These are phyloP conservation scores for Russula sp. DNA, from an alignment of 768 basidiomycete genomes.

Conservation along the genomic window DNA sequence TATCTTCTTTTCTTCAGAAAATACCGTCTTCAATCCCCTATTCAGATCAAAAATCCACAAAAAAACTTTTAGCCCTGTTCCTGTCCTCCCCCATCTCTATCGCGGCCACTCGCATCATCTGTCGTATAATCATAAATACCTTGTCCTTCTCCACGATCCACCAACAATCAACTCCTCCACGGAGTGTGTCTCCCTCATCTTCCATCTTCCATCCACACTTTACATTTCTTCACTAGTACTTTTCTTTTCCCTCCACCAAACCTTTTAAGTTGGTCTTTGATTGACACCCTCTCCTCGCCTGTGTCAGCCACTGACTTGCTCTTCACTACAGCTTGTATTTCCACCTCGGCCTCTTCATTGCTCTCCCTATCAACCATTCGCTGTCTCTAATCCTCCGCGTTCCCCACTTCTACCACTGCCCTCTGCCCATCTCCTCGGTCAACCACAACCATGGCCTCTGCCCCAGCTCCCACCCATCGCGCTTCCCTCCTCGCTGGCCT, in stretches of 20 bases:
- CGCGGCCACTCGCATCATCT: slow-evolving; percentile 18
- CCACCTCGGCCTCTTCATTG: slow-evolving; percentile 23
- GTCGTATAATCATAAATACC: slow-evolving; percentile 11
- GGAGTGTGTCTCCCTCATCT: slow-evolving; percentile 10
- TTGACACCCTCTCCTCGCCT: background rate
- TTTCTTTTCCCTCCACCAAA: slow-evolving; percentile 1
- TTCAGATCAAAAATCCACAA: slow-evolving; percentile 6
- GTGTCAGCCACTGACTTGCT: slow-evolving; percentile 15
- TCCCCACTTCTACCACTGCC: slow-evolving; percentile 18
- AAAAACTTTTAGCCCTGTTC: slow-evolving; percentile 2
- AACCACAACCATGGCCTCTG: slow-evolving; percentile 36
- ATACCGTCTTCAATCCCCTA: background rate
- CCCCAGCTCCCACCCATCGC: slow-evolving; percentile 44
- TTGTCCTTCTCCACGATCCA: slow-evolving; percentile 15
- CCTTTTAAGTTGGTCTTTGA: slow-evolving; percentile 7
- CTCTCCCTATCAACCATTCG: slow-evolving; percentile 19
- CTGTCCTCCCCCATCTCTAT: slow-evolving; percentile 9
- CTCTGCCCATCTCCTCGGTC: slow-evolving; percentile 17
- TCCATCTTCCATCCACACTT: slow-evolving; percentile 14
- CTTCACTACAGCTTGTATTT: slow-evolving; percentile 29
- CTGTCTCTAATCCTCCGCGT: slow-evolving; percentile 22
- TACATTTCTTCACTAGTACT: slow-evolving; percentile 19
- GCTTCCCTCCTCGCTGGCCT: slow-evolving; percentile 84
- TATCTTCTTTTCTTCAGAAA: slow-evolving; percentile 12
- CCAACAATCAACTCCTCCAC: slow-evolving; percentile 12